phyloP scores from a whole-genome alignment of 192 early-diverging fungal species.

The Hyaloraphidium curvatum region DNA sequence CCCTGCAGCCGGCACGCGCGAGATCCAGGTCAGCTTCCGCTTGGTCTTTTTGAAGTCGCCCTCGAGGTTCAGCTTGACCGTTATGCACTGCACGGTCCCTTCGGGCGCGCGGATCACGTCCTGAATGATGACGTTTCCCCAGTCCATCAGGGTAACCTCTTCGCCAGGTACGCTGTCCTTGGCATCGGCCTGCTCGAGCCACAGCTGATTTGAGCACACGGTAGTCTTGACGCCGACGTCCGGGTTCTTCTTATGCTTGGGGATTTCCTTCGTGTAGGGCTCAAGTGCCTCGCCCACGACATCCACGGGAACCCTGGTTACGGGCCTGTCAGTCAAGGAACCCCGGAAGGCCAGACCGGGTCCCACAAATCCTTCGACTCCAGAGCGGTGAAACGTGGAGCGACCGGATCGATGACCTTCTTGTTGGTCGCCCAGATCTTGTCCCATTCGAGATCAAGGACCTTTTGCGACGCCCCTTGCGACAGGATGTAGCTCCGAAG shows the following conservation, averaged over 20 bases:
- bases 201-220: slow-evolving; percentile 51
- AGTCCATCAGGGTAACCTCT: slow-evolving; percentile 98
- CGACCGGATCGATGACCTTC: slow-evolving; percentile 86
- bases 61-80: slow-evolving; percentile 61
- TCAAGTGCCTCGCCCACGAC: slow-evolving; percentile 35
- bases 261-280: slow-evolving; percentile 39
- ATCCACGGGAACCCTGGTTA: slow-evolving; percentile 32
- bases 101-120: slow-evolving; percentile 38
- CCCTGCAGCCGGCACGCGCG: slow-evolving; percentile 4
- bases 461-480: slow-evolving; percentile 95
- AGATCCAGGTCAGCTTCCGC: slow-evolving; percentile 97
- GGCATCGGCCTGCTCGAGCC: slow-evolving; percentile 75
- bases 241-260: slow-evolving; percentile 94
- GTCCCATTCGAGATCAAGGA: slow-evolving; percentile 90
- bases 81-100: slow-evolving; percentile 33
- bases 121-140: slow-evolving; percentile 91
- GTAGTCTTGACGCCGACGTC: slow-evolving; percentile 75
- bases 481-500: slow-evolving; percentile 89
- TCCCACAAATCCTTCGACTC: slow-evolving; percentile 40
- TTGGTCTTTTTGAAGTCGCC: slow-evolving; percentile 97
- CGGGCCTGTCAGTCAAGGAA: neutral
- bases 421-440: slow-evolving; percentile 97
- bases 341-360: neutral
- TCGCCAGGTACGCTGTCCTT: slow-evolving; percentile 58
- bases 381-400: slow-evolving; percentile 76